Conservation (phyloP, 78 protist genomes). For the Emiliania huxleyi region DNA sequence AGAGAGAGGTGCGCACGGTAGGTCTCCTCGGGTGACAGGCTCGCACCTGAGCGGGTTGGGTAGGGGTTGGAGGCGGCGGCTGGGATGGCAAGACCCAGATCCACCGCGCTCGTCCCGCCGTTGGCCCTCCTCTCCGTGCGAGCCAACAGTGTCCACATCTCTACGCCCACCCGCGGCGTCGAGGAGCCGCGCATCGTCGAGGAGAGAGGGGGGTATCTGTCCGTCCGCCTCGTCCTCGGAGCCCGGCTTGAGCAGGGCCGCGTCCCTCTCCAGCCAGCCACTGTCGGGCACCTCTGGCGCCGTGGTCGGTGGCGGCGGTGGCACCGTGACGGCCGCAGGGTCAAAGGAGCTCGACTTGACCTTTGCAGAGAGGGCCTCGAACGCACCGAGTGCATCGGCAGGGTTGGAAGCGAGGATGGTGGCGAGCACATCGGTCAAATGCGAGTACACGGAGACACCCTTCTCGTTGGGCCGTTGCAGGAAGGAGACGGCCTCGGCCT, state of each 20-base stretch:
- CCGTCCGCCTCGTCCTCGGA: neutral
- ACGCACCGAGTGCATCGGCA: neutral
- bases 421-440: neutral
- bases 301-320: neutral
- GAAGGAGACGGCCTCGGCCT: neutral
- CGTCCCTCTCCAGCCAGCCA: neutral
- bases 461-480: neutral
- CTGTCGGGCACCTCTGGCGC: neutral
- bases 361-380: neutral
- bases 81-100: neutral
- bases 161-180: neutral
- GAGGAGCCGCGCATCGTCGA: neutral
- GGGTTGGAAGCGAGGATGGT: neutral
- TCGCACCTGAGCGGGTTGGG: neutral
- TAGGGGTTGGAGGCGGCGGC: neutral
- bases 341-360: neutral
- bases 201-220: neutral
- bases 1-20: neutral
- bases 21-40: neutral
- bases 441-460: neutral
- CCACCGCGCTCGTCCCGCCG: neutral
- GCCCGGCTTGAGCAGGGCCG: neutral
- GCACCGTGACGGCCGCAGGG: neutral
- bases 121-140: neutral
- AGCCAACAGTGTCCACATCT: neutral